Evolutionary conservation across 257 asterid genomes (phyloP).

Genomic region (Fraxinus cuspidata): DNA sequence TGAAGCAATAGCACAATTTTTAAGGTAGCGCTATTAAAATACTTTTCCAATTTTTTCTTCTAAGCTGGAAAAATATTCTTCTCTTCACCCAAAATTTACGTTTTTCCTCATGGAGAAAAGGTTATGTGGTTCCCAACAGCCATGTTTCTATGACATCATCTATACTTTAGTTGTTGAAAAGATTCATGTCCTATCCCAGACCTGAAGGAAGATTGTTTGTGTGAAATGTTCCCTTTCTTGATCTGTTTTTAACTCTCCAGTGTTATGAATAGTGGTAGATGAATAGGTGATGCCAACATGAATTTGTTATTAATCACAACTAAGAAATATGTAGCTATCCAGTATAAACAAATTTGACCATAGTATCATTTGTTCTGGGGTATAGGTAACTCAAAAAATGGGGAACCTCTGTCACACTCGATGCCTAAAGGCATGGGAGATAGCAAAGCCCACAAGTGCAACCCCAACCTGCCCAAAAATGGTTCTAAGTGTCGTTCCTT

Average conservation of each 20-base stretch:
- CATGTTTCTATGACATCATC: not conserved
- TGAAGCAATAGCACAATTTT: not conserved
- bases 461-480: not conserved
- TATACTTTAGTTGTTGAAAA: not conserved
- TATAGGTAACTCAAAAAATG: not conserved
- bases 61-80: not conserved
- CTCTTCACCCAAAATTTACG: not conserved
- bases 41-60: not conserved
- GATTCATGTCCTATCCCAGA: not conserved
- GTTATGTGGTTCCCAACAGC: not conserved
- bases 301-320: too few relatives aligned
- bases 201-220: not conserved
- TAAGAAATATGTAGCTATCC: too few relatives aligned
- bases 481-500: not conserved
- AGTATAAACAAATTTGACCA: too few relatives aligned
- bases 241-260: too few relatives aligned
- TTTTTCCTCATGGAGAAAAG: not conserved
- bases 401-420: not conserved
- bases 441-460: not conserved
- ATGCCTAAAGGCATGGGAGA: not conserved
- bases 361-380: not conserved
- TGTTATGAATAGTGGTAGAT: too few relatives aligned
- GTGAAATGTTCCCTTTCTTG: not conserved
- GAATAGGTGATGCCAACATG: too few relatives aligned
- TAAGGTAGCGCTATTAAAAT: not conserved